Evolutionary conservation across 306 rosid genomes (phyloP).

Genomic region (Castanea sativa): DNA sequence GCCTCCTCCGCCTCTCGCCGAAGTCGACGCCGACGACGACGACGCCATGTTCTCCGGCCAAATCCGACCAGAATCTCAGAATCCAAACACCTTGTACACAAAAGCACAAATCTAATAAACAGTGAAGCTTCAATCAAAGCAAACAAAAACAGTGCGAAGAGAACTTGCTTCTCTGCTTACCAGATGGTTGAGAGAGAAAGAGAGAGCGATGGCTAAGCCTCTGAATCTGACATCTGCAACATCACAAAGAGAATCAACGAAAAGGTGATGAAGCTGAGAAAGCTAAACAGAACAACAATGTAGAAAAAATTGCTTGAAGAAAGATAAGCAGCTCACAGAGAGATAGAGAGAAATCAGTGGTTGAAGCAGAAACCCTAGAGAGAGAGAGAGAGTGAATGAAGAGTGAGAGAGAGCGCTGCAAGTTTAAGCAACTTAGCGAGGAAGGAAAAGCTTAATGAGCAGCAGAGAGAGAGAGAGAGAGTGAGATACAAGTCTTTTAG

Average conservation of each 20-base stretch:
- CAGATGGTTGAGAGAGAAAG: too few relatives aligned
- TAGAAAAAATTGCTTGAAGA: neutral
- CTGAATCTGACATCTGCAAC: constrained; percentile 12
- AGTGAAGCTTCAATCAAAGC: neutral
- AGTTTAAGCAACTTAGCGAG: constrained; percentile 47
- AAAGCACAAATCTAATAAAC: neutral
- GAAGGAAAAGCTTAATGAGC: neutral
- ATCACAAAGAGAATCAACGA: too few relatives aligned
- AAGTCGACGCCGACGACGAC: neutral
- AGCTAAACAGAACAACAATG: neutral
- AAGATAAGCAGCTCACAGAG: constrained; percentile 9
- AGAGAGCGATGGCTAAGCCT: too few relatives aligned
- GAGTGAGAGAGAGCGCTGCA: constrained; percentile 20
- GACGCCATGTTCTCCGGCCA: constrained; percentile 39
- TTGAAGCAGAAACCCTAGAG: constrained; percentile 46
- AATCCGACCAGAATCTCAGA: constrained; percentile 24
- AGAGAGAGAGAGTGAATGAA: neutral
- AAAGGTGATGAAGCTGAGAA: neutral
- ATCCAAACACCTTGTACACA: neutral
- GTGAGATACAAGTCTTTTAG: neutral
- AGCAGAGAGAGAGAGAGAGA: neutral
- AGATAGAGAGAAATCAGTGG: neutral
- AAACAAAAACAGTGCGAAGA: too few relatives aligned
- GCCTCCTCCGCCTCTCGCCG: constrained; percentile 50
- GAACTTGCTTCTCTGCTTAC: too few relatives aligned